These are phyloP conservation scores for Lolium multiflorum DNA, from an alignment of 176 grass and related monocot species.

Conservation along the genomic window DNA sequence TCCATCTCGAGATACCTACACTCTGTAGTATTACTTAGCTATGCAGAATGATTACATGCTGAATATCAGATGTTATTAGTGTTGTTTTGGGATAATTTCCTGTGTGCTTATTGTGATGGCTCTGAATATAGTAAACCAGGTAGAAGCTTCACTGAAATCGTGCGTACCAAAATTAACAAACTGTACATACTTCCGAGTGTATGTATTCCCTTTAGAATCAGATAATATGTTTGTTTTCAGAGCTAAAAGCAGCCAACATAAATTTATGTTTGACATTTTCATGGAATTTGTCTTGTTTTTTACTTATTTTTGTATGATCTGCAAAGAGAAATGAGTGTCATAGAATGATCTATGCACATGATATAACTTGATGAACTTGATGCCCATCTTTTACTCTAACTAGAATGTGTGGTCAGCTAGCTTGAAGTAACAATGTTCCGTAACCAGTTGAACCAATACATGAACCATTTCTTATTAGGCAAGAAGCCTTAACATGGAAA, in stretches of 20 bases:
- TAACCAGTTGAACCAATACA: too few species aligned
- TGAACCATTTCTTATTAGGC: too few species aligned
- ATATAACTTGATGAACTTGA: conserved; percentile 25
- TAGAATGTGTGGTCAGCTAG: too few species aligned
- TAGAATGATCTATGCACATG: conserved; percentile 28
- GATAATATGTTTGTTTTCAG: not conserved
- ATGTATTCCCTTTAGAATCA: not conserved
- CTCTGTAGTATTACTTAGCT: not conserved
- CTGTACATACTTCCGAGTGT: not conserved
- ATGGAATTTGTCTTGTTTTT: not conserved
- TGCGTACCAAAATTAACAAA: not conserved
- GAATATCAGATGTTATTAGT: not conserved
- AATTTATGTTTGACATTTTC: not conserved
- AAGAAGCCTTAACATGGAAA: too few species aligned
- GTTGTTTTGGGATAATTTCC: not conserved
- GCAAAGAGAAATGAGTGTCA: conserved; percentile 18
- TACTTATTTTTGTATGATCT: conserved; percentile 3
- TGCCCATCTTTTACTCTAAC: not conserved
- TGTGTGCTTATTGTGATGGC: not conserved
- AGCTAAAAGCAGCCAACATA: not conserved
- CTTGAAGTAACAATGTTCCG: too few species aligned
- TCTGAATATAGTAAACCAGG: too few species aligned
- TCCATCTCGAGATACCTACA: not conserved
- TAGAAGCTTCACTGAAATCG: too few species aligned
- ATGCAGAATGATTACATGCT: too few species aligned